Conservation (phyloP, 177 flowering plant species). For the Tripterygium wilfordii region DNA sequence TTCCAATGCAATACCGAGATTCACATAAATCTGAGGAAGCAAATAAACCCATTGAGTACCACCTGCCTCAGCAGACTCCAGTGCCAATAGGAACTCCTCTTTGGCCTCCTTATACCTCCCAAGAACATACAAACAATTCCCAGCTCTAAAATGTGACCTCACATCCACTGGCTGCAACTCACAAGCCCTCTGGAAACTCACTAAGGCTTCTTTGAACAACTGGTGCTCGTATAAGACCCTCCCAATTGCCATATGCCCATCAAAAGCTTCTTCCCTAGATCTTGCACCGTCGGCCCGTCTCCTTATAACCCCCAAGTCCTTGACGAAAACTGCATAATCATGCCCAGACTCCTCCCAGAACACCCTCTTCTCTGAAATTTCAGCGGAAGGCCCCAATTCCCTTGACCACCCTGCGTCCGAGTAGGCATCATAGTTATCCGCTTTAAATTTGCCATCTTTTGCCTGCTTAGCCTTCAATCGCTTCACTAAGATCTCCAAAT, state of each 20-base stretch:
- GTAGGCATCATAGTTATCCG: slow-evolving; percentile 60
- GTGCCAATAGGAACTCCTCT: slow-evolving; percentile 67
- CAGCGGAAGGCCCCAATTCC: slow-evolving; percentile 71
- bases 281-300: slow-evolving; percentile 67
- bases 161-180: slow-evolving; percentile 89
- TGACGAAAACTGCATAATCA: slow-evolving; percentile 62
- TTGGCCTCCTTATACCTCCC: slow-evolving; percentile 67
- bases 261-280: slow-evolving; percentile 84
- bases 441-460: slow-evolving; percentile 69
- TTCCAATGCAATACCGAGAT: slow-evolving; percentile 87
- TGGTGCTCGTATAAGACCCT: slow-evolving; percentile 82
- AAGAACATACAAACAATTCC: slow-evolving; percentile 68
- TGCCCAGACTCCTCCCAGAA: slow-evolving; percentile 78
- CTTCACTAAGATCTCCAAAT: slow-evolving; percentile 80
- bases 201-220: slow-evolving; percentile 73
- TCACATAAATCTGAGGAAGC: slow-evolving; percentile 93
- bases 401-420: slow-evolving; percentile 97
- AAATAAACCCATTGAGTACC: slow-evolving; percentile 83
- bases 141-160: slow-evolving; percentile 82
- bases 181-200: slow-evolving; percentile 83
- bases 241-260: slow-evolving; percentile 97
- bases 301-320: slow-evolving; percentile 72
- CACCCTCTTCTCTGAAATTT: slow-evolving; percentile 53
- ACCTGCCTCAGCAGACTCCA: slow-evolving; percentile 85
- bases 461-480: slow-evolving; percentile 66